phyloP scores from a whole-genome alignment of 2,329 filamentous ascomycete genomes.

The Colletotrichum chrysophilum region DNA sequence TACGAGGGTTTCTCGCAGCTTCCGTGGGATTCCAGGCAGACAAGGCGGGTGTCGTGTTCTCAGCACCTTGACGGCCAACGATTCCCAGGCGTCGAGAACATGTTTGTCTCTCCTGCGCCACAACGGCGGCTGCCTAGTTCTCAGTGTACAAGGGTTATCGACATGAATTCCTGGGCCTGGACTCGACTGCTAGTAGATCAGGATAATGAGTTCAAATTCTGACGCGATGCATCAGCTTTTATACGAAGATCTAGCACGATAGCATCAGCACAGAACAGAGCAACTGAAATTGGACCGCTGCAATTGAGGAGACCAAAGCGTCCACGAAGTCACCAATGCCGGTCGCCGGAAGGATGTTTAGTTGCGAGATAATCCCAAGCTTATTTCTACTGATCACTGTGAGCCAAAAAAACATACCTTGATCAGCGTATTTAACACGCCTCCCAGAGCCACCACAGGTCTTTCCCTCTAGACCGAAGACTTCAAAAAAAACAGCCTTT shows the following conservation, averaged over 20 bases:
- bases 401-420: too few species aligned
- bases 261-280: background rate
- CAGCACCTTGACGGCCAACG: background rate
- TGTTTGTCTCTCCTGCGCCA: accelerated
- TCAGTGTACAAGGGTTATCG: background rate
- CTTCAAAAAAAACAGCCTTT: too few species aligned
- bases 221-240: background rate
- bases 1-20: background rate
- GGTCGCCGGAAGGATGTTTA: too few species aligned
- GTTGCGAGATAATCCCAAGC: too few species aligned
- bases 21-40: accelerated
- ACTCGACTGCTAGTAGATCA: too few species aligned
- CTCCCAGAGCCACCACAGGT: too few species aligned
- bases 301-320: too few species aligned
- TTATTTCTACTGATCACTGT: too few species aligned
- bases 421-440: too few species aligned
- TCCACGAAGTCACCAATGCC: background rate
- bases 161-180: too few species aligned
- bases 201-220: background rate
- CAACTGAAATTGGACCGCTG: too few species aligned
- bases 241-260: background rate
- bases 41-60: background rate
- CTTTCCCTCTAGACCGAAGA: too few species aligned
- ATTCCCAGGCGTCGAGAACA: background rate
- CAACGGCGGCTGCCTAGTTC: background rate